phyloP scores from a whole-genome alignment of 1,284 basidiomycete species.

The Cryptococcus sp. region DNA sequence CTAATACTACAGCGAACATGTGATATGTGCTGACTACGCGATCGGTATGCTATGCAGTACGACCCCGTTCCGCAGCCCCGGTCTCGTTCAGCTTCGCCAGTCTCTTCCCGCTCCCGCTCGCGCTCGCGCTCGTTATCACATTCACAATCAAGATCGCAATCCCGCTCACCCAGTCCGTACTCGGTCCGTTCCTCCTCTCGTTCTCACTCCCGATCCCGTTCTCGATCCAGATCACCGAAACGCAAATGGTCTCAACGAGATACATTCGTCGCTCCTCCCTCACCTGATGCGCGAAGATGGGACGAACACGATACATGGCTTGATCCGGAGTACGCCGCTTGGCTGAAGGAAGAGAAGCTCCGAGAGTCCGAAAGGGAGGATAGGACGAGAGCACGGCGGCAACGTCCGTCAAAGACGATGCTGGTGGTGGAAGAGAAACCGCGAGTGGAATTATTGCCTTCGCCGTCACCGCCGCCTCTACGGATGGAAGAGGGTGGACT shows the following conservation, averaged over 20 bases:
- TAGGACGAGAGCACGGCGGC: conserved; percentile 6
- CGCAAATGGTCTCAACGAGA: conserved; percentile 25
- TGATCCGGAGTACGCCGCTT: conserved; percentile 38
- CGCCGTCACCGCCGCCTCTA: conserved; percentile 13
- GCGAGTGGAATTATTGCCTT: conserved; percentile 28
- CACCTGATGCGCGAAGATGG: conserved; percentile 36
- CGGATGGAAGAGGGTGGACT: conserved; percentile 12
- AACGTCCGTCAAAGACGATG: no score
- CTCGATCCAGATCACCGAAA: conserved; percentile 11
- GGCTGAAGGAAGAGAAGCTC: conserved; percentile 23
- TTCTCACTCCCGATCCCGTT: neutral
- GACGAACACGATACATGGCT: conserved; percentile 47
- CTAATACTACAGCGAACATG: neutral
- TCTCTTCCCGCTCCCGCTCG: conserved; percentile 1
- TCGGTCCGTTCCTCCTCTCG: conserved; percentile 6
- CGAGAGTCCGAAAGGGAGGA: conserved; percentile 19
- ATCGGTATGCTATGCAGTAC: conserved; percentile 23
- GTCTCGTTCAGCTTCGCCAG: conserved; percentile 6
- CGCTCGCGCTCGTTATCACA: neutral
- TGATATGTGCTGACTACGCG: neutral
- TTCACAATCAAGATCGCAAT: conserved; percentile 27
- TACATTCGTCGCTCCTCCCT: conserved; percentile 29
- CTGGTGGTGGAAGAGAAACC: neutral
- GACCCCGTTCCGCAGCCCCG: conserved; percentile 27
- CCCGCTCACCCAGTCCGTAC: conserved; percentile 2